Base-by-base conservation (phyloP, 202 grass and related monocot species). In the Saccharum hybrid region DNA sequence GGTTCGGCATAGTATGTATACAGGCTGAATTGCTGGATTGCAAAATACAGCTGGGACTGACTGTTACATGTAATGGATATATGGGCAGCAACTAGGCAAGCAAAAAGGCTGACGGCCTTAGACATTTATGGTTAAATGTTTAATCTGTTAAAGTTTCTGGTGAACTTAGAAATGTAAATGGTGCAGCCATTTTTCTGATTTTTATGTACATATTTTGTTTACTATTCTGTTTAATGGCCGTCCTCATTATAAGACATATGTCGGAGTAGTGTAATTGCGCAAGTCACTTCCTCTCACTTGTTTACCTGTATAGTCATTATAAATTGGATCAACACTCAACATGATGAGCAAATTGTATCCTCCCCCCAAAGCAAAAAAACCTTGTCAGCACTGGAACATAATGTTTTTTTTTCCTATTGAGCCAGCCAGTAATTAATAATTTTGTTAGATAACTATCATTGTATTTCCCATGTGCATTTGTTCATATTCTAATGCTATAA, bases 401-500 rank as follows among this genome's bases (percentile, higher is more conserved):
- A 75, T n/a, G 18, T 73, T 57, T 80, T 66, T n/a, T 31, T 38
- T 28, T 2, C 40, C 21, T 60, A 3, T 57, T 30, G 4, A 11
- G 70, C 76, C 31, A 34, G 28, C 34, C 60, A 71, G 21, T 60
- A 86, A 68, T 60, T 63, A 30, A 61, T 74, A 8, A 51, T 23
- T 51, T 86, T 37, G 68, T 39, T 18, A 31, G 15, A 16, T 39
- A 66, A 23, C 54, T 77, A 71, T 33, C 49, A 34, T 48, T 70
- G n/a, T 77, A 28, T 68, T n/a, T n/a, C n/a, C n/a, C n/a, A n/a
- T n/a, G n/a, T n/a, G n/a, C n/a, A n/a, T n/a, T n/a, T 76, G 45
- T 26, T 51, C 54, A 57, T 41, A 75, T 81, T 51, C 33, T 76
- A 80, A 41, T 81, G 66, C 66, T 75, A 86, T 18, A 4, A 61